phyloP scores from a whole-genome alignment of 164 flowering plant genomes.

The Magnolia officinalis region DNA sequence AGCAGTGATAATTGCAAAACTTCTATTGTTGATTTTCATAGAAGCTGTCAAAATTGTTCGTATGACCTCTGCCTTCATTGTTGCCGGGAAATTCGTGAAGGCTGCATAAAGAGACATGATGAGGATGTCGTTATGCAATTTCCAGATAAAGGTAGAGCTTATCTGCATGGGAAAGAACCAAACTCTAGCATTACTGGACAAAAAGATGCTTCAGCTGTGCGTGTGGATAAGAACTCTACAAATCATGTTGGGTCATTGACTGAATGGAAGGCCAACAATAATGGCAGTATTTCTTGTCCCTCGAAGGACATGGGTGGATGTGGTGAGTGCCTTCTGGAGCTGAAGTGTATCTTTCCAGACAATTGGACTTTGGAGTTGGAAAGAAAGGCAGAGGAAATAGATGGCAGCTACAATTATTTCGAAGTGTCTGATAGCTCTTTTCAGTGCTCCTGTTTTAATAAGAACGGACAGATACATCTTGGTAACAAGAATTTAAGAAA shows the following conservation, averaged over 20 bases:
- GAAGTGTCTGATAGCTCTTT: slow-evolving; percentile 12
- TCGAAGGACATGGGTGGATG: slow-evolving; percentile 15
- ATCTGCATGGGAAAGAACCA: slow-evolving; percentile 40
- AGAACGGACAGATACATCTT: slow-evolving; percentile 16
- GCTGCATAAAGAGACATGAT: slow-evolving; percentile 25
- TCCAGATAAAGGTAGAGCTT: slow-evolving; percentile 26
- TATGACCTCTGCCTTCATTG: slow-evolving; percentile 69
- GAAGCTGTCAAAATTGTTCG: slow-evolving; percentile 52
- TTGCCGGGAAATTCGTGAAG: slow-evolving; percentile 55
- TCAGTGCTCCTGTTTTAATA: slow-evolving; percentile 39
- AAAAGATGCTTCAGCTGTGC: background rate
- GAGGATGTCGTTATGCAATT: slow-evolving; percentile 27
- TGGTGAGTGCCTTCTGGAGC: slow-evolving; percentile 9
- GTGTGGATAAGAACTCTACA: slow-evolving; percentile 4
- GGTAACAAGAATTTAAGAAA: slow-evolving; percentile 20
- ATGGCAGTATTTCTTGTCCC: slow-evolving; percentile 19
- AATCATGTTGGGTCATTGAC: slow-evolving; percentile 1
- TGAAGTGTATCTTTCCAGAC: slow-evolving; percentile 10
- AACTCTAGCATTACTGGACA: background rate
- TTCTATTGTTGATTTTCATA: slow-evolving; percentile 54
- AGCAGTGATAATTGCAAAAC: slow-evolving; percentile 60
- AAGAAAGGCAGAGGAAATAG: slow-evolving; percentile 45
- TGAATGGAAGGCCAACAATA: slow-evolving; percentile 9
- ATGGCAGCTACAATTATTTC: slow-evolving; percentile 8
- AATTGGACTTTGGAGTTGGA: slow-evolving; percentile 35